Evolutionary conservation across 176 grass and related monocot species (phyloP).

Genomic region (Raddia guianensis): DNA sequence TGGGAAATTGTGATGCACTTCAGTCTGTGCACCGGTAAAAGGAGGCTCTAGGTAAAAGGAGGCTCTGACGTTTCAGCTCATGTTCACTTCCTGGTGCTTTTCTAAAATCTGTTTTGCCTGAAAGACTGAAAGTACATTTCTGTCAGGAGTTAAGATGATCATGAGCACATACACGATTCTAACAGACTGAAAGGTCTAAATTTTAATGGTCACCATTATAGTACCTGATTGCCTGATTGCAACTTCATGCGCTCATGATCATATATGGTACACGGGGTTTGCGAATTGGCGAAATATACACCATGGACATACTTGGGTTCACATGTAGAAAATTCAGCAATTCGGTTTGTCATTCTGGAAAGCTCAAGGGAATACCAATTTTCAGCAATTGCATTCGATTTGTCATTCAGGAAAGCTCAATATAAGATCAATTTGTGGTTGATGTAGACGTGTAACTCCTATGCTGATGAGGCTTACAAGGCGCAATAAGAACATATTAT

Average conservation of each 20-base stretch:
- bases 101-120: not conserved
- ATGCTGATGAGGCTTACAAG: not conserved
- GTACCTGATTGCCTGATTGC: not conserved
- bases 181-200: too few relatives aligned
- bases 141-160: not conserved
- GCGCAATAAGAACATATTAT: not conserved
- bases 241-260: not conserved
- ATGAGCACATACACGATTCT: not conserved
- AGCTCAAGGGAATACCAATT: not conserved
- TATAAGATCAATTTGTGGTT: not conserved
- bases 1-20: not conserved
- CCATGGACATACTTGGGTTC: not conserved
- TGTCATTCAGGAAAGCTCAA: not conserved
- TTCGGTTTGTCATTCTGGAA: not conserved
- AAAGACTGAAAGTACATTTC: not conserved
- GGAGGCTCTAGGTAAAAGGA: not conserved
- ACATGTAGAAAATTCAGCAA: not conserved
- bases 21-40: not conserved
- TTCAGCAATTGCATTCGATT: not conserved
- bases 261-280: not conserved
- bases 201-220: too few relatives aligned
- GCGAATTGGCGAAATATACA: conserved; percentile 1
- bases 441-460: not conserved
- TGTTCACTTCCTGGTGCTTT: not conserved
- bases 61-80: not conserved